Percentiles rank a stretch among this genome's conserved stretches.
Conservation (phyloP, 257 asterid genomes). For the Rauvolfia tetraphylla region DNA sequence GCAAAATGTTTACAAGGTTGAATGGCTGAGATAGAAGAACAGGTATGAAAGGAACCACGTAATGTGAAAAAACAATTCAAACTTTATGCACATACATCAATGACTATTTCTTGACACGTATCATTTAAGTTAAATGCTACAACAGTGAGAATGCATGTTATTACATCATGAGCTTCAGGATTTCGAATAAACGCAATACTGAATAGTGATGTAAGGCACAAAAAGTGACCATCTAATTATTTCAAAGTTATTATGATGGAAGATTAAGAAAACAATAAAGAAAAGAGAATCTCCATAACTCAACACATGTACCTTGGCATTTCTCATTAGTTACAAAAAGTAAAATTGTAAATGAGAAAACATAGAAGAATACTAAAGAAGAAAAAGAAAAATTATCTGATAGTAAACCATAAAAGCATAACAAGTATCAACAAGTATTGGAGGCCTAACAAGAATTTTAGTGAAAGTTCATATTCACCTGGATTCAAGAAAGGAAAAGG, state of each 20-base stretch:
- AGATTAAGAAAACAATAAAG: background rate
- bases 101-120: background rate
- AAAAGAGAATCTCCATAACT: background rate
- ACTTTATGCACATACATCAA: background rate
- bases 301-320: background rate
- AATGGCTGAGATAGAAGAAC: background rate
- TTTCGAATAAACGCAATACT: background rate
- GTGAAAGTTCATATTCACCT: background rate
- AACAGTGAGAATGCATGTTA: background rate
- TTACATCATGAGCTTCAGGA: background rate
- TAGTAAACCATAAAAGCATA: background rate
- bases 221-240: background rate
- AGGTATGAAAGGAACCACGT: constrained; percentile 2
- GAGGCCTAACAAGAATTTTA: background rate
- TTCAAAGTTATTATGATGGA: background rate
- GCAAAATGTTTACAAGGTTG: constrained; percentile 26
- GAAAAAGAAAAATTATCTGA: background rate
- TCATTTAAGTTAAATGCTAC: background rate
- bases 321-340: background rate
- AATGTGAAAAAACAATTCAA: background rate
- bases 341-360: background rate
- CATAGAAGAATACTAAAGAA: background rate
- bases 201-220: too few species aligned
- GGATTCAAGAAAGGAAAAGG: background rate
- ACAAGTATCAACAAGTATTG: background rate